A percentile compares a stretch with the other conserved stretches of the same genome.
These are phyloP conservation scores for Xylariaceae sp. DNA, from an alignment of 2,329 filamentous ascomycete species.

Conservation along the genomic window DNA sequence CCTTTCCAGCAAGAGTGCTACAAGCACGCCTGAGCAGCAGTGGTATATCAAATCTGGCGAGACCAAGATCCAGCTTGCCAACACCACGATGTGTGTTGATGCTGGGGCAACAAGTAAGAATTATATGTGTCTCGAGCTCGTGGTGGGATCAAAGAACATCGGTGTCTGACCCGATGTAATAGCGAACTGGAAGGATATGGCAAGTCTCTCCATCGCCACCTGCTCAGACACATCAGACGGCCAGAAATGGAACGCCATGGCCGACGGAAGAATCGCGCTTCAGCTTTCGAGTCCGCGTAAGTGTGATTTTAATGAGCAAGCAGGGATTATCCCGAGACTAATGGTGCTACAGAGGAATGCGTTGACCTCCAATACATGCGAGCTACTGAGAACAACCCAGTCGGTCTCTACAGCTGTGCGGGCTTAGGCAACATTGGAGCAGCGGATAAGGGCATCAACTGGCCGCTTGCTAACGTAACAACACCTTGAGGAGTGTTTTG, in stretches of 20 bases:
- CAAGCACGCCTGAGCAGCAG: constrained; percentile 35
- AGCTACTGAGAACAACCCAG: constrained; percentile 38
- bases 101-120: constrained; percentile 31
- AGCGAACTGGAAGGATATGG: constrained; percentile 41
- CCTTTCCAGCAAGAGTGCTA: constrained; percentile 29
- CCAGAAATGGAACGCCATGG: constrained; percentile 36
- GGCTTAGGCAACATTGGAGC: constrained; percentile 37
- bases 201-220: constrained; percentile 30
- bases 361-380: constrained; percentile 40
- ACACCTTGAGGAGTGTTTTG: too few relatives aligned
- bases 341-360: constrained; percentile 33
- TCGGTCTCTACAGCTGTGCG: constrained; percentile 37
- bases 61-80: constrained; percentile 35
- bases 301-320: constrained; percentile 6
- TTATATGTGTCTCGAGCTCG: neutral
- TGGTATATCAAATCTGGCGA: constrained; percentile 36
- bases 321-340: neutral
- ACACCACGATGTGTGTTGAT: constrained; percentile 38
- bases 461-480: constrained; percentile 32
- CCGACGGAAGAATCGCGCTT: constrained; percentile 37
- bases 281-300: constrained; percentile 33
- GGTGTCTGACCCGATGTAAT: neutral
- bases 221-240: constrained; percentile 31
- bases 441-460: constrained; percentile 40
- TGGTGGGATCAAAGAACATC: neutral